Conservation (phyloP, 345 rosid genomes). For the Eucalyptus virginea region DNA sequence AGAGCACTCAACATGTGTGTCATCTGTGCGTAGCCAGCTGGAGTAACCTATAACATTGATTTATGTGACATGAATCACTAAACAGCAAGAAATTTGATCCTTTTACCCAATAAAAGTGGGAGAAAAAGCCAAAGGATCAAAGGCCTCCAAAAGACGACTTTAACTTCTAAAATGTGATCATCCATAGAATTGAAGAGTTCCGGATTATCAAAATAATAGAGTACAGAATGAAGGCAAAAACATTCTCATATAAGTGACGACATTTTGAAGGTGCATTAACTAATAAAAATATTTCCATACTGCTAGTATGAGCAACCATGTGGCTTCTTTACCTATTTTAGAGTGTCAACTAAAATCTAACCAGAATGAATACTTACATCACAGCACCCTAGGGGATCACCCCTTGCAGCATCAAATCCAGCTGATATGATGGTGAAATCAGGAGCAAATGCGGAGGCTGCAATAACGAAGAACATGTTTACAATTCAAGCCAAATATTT, state of each 20-base stretch:
- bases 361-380: slow-evolving; percentile 41
- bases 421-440: slow-evolving; percentile 94
- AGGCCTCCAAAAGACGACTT: background rate
- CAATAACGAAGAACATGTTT: background rate
- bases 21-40: slow-evolving; percentile 86
- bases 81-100: background rate
- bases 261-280: background rate
- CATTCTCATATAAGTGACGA: background rate
- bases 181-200: background rate
- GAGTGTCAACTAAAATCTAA: background rate
- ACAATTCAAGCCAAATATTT: background rate
- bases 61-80: background rate
- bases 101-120: background rate
- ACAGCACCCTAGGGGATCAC: slow-evolving; percentile 96
- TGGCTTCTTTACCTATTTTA: background rate
- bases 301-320: background rate
- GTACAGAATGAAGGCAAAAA: background rate
- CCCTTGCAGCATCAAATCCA: slow-evolving; percentile 99
- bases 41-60: slow-evolving; percentile 47
- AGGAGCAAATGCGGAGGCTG: slow-evolving; percentile 85
- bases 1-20: slow-evolving; percentile 56
- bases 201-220: background rate
- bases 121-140: background rate
- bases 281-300: background rate
- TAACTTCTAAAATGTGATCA: background rate